These are phyloP conservation scores for Fusarium floridanum DNA, from an alignment of 2,329 filamentous ascomycete genomes.

Conservation along the genomic window DNA sequence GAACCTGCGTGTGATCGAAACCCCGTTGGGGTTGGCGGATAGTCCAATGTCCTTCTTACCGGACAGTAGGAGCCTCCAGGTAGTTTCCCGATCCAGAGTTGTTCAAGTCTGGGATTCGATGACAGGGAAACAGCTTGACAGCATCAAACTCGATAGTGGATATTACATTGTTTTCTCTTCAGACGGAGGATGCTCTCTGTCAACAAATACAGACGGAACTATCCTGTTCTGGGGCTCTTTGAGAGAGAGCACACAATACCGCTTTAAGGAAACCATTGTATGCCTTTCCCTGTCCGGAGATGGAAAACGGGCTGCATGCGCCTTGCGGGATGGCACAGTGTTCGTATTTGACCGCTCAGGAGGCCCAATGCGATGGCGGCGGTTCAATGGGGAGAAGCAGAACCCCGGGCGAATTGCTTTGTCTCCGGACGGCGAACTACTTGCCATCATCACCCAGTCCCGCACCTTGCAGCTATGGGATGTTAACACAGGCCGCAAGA, in stretches of 20 bases:
- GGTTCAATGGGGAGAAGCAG: too few relatives aligned
- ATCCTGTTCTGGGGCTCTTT: too few relatives aligned
- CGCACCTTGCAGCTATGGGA: background rate
- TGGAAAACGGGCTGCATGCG: background rate
- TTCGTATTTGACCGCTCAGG: background rate
- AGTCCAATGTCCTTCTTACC: background rate
- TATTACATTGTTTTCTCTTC: too few relatives aligned
- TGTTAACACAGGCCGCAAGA: background rate
- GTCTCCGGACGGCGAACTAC: background rate
- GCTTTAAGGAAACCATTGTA: too few relatives aligned
- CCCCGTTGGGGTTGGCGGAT: too few relatives aligned
- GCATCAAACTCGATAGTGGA: too few relatives aligned
- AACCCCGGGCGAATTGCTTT: background rate
- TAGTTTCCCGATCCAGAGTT: too few relatives aligned
- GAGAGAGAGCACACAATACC: background rate
- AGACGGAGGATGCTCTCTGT: too few relatives aligned
- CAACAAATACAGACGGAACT: too few relatives aligned
- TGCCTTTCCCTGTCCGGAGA: background rate
- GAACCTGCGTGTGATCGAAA: background rate
- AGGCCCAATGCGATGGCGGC: background rate
- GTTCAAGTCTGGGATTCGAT: too few relatives aligned
- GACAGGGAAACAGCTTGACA: too few relatives aligned
- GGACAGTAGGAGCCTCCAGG: background rate
- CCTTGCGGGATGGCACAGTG: too few relatives aligned
- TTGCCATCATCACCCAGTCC: background rate